Base-by-base conservation (phyloP, 1,284 basidiomycete genomes). In the Pholiota adiposa region DNA sequence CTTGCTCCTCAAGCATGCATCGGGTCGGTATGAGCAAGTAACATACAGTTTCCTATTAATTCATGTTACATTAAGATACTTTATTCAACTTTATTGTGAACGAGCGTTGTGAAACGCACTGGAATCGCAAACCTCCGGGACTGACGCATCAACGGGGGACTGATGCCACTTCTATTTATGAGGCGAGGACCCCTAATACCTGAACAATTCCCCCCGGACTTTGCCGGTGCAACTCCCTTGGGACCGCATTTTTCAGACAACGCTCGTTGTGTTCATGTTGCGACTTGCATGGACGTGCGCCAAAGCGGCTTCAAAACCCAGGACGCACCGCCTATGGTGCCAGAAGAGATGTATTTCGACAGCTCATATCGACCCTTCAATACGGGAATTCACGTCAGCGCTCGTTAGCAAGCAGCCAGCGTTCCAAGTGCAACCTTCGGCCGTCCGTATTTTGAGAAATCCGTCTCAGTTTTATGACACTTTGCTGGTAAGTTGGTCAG, bases 391-490 rank as follows among this genome's bases (percentile, higher is more conserved):
- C 53, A 68, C 75, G 0, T 61, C 71, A 5, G 64, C 67, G 33
- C 67, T 85, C 36, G 66, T 69, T 14, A 65, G 72, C 16, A 71
- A 67, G 27, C 81, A 80, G 54, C 81, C 81, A 16, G 68, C 67
- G 33, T 79, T 81, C 56, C 59, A 70, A 8, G 66, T 81, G 27
- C 62, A 73, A n/a, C 69, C 79, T 11, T 61, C 70, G 31, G 68
- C 70, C 16, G 72, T 82, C 46, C 67, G 66, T 1, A 66, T 83
- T 52, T 67, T 82, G 43, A 71, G 65, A 19, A 70, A 78, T 57
- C 81, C 80, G 9, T 60, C 68, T 4, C 69, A 79, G 50, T 83
- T 82, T 61, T 78, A 80, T 64, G 56, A 66, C 1, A 69, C 70
- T 18, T 58, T 83, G 9, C 62, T 81, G 66, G 80, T 80, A 61